phyloP scores from a whole-genome alignment of 805 yeast genomes.

The Ogataea minuta region DNA sequence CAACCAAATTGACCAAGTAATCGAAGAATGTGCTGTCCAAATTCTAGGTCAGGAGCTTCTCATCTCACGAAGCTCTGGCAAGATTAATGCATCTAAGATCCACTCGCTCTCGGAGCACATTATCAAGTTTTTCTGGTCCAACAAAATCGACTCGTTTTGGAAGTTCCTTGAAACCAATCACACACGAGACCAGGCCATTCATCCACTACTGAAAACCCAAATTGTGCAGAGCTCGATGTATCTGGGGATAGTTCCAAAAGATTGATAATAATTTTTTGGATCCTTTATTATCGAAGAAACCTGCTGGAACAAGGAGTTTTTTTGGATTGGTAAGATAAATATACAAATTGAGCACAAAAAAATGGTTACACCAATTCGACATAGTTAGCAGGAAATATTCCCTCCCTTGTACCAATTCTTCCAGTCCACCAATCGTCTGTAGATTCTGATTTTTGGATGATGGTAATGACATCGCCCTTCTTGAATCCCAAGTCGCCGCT shows the following conservation, averaged over 20 bases:
- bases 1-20: constrained; percentile 20
- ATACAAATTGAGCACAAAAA: constrained; percentile 3
- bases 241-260: constrained; percentile 19
- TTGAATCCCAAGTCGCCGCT: constrained; percentile 89
- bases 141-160: constrained; percentile 24
- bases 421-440: constrained; percentile 99
- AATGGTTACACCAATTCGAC: constrained; percentile 68
- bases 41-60: constrained; percentile 12
- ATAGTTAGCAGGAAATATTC: constrained; percentile 96
- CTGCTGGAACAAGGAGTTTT: not conserved
- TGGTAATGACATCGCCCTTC: constrained; percentile 91
- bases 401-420: constrained; percentile 74
- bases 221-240: constrained; percentile 23
- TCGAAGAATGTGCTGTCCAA: constrained; percentile 24
- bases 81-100: constrained; percentile 22
- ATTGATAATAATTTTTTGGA: not conserved
- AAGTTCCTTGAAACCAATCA: constrained; percentile 21
- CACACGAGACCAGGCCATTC: constrained; percentile 2
- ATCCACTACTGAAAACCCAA: constrained; percentile 19
- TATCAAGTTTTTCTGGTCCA: constrained; percentile 32
- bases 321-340: constrained; percentile 5
- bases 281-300: not conserved
- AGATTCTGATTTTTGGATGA: constrained; percentile 81
- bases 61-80: constrained; percentile 6
- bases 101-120: constrained; percentile 31